Conservation (phyloP, 345 rosid genomes). For the Atalantia buxifolia region DNA sequence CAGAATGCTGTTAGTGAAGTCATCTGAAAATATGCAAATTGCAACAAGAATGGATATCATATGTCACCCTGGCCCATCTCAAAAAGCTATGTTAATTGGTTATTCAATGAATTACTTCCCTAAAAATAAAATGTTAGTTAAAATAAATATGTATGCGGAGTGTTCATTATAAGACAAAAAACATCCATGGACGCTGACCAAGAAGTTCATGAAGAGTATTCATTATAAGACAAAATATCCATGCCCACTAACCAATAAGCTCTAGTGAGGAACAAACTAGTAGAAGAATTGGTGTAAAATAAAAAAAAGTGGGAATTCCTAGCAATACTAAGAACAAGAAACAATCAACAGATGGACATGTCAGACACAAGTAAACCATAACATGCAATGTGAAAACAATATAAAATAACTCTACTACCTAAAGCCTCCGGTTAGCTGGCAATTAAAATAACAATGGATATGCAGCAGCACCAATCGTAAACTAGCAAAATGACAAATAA, state of each 20-base stretch:
- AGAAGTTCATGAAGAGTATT: neutral
- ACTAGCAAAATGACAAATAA: neutral
- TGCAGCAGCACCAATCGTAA: neutral
- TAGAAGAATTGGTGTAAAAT: neutral
- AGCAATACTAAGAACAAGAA: neutral
- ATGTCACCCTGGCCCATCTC: neutral
- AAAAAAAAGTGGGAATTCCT: neutral
- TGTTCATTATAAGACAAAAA: neutral
- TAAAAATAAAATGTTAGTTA: too few relatives aligned
- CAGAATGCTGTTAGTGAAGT: slow-evolving; percentile 7
- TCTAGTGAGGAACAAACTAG: neutral
- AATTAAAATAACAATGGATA: neutral
- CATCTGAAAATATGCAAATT: neutral
- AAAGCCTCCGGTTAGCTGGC: neutral
- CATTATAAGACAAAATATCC: neutral
- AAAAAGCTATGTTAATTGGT: neutral
- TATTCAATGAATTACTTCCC: neutral
- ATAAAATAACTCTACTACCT: neutral
- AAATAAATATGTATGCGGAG: neutral
- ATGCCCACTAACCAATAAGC: neutral
- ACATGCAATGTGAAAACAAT: neutral
- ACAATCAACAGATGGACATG: neutral
- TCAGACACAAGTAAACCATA: neutral
- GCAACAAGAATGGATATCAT: neutral
- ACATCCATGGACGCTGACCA: neutral